Evolutionary conservation across 805 yeast species (phyloP).

Genomic region (Suhomyces sp.): DNA sequence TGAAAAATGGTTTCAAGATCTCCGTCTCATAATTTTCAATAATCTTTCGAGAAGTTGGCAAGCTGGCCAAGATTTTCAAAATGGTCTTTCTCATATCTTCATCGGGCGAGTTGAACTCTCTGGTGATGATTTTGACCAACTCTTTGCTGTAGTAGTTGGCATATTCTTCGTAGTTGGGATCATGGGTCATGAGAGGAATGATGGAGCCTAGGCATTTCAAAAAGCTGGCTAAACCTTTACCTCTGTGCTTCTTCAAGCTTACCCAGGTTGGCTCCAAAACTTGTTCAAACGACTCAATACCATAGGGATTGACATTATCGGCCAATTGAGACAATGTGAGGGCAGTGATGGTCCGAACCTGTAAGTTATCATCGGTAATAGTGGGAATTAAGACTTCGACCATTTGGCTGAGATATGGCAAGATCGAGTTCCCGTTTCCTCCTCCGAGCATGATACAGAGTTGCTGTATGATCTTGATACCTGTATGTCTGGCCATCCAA

Average conservation of each 20-base stretch:
- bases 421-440: conserved; percentile 48
- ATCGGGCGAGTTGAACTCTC: conserved; percentile 80
- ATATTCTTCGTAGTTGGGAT: conserved; percentile 56
- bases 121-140: conserved; percentile 58
- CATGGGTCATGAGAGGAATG: conserved; percentile 76
- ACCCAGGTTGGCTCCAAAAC: conserved; percentile 76
- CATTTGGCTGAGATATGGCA: conserved; percentile 69
- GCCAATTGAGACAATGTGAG: conserved; percentile 72
- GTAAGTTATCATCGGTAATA: conserved; percentile 63
- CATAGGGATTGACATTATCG: conserved; percentile 80
- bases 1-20: conserved; percentile 60
- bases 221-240: conserved; percentile 72
- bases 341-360: conserved; percentile 70
- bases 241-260: conserved; percentile 75
- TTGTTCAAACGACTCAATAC: conserved; percentile 80
- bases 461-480: conserved; percentile 73
- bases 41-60: conserved; percentile 61
- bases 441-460: conserved; percentile 66
- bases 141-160: conserved; percentile 75
- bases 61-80: conserved; percentile 61
- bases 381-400: conserved; percentile 59
- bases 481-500: conserved; percentile 84
- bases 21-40: conserved; percentile 48
- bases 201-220: conserved; percentile 74
- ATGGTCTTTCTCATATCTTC: conserved; percentile 83